Evolutionary conservation across 345 rosid genomes (phyloP), one percentile per base, ranked within the genome.

Genomic region (Clarkia xantiana): DNA sequence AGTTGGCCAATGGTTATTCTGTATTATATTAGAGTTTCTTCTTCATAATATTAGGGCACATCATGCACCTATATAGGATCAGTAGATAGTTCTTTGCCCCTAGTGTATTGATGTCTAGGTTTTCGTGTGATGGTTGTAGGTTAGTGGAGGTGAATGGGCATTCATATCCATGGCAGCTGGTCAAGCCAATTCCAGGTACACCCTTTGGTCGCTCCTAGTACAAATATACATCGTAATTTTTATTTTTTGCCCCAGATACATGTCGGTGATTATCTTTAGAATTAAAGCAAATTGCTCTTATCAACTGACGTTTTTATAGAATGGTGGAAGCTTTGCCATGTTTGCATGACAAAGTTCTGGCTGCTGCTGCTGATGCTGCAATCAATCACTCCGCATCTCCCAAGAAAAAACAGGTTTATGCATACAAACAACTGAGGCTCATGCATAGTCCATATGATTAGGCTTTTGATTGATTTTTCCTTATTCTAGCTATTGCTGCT

Each of bases 311-410:
- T 43, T 43, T 45, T 43, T 52, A 52, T 76, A 90, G 98, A 76
- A 69, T 78, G 57, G 81, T 79, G 15, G 78, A 73, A 62, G 78
- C 81, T 62, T 76, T 81, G 58, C 87, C 98, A 55, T 63, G 69
- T 64, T 73, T 91, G 68, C 85, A 83, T 50, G 82, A 84, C 69
- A 62, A 77, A 64, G 83, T 76, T 53, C 75, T 91, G 60, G 83
- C 82, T 29, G 84, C 87, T 48, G 82, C 84, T 63, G 74, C 79
- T 49, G 86, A 76, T 42, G 73, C 84, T 63, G 52, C 82, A 41
- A 53, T 64, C 45, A 56, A 49, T 60, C 62, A 60, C 36, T 71
- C 78, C 64, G 70, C 80, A 16, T n/a, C 40, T 42, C 57, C 17
- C 47, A 75, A 63, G 58, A 75, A 73, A 65, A 71, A 67, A 63